A percentile compares a stretch with the other conserved stretches of the same genome.
phyloP scores from a whole-genome alignment of 805 yeast genomes.

The Cyberlindnera suaveolens region DNA sequence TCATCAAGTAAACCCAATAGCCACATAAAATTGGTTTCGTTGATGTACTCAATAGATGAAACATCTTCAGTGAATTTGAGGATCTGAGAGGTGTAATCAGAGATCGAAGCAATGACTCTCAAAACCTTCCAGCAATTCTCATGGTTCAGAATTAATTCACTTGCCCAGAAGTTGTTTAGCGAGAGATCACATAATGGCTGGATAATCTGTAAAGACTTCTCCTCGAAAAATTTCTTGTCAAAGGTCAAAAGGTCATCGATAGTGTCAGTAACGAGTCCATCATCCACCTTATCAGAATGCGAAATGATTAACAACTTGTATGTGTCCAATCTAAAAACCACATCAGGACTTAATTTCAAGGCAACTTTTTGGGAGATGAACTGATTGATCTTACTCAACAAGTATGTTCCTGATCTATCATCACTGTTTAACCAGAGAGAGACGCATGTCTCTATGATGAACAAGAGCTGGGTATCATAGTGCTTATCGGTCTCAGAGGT shows the following conservation, averaged over 20 bases:
- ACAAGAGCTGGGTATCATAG: slow-evolving; percentile 27
- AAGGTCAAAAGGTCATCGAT: slow-evolving; percentile 9
- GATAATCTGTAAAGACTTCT: slow-evolving; percentile 14
- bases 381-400: slow-evolving; percentile 12
- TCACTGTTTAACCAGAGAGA: slow-evolving; percentile 13
- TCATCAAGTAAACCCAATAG: slow-evolving; percentile 71
- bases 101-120: slow-evolving; percentile 40
- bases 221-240: slow-evolving; percentile 14
- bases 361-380: slow-evolving; percentile 21
- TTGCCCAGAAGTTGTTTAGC: background rate
- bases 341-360: slow-evolving; percentile 16
- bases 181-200: slow-evolving; percentile 11
- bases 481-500: slow-evolving; percentile 22
- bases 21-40: slow-evolving; percentile 51
- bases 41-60: slow-evolving; percentile 31
- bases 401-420: background rate
- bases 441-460: slow-evolving; percentile 38
- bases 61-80: slow-evolving; percentile 42
- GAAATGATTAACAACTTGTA: slow-evolving; percentile 42
- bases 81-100: slow-evolving; percentile 36
- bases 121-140: slow-evolving; percentile 50
- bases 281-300: background rate
- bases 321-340: slow-evolving; percentile 38
- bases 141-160: slow-evolving; percentile 38
- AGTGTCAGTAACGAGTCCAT: slow-evolving; percentile 1